Evolutionary conservation across 1,139 yeast genomes (phyloP).

Genomic region (Lodderomyces theae): DNA sequence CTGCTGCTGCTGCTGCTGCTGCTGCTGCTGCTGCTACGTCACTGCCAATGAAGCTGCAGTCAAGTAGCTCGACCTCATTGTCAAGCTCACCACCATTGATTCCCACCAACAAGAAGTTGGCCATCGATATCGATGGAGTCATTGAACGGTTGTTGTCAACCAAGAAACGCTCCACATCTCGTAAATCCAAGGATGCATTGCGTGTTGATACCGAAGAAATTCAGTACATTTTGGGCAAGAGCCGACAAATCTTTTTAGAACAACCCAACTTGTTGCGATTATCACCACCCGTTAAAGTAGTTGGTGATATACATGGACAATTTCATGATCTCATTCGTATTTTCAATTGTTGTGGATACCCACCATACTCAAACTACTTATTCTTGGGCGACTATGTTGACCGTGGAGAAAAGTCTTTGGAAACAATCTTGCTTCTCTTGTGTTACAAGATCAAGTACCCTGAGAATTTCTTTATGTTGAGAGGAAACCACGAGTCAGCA

Average conservation of each 20-base stretch:
- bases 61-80: slow-evolving; percentile 20
- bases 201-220: slow-evolving; percentile 54
- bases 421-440: slow-evolving; percentile 67
- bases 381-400: slow-evolving; percentile 87
- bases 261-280: slow-evolving; percentile 77
- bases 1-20: slow-evolving; percentile 2
- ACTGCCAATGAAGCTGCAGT: slow-evolving; percentile 6
- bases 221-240: slow-evolving; percentile 60
- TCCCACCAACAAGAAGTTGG: slow-evolving; percentile 18
- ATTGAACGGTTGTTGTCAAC: slow-evolving; percentile 54
- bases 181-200: slow-evolving; percentile 41
- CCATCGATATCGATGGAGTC: slow-evolving; percentile 51
- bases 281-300: slow-evolving; percentile 82
- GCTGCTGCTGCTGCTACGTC: too few relatives aligned
- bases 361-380: slow-evolving; percentile 74
- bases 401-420: slow-evolving; percentile 79
- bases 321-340: slow-evolving; percentile 72
- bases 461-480: slow-evolving; percentile 74
- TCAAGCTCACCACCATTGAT: slow-evolving; percentile 30
- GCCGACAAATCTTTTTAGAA: slow-evolving; percentile 65
- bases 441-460: slow-evolving; percentile 81
- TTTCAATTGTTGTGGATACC: slow-evolving; percentile 74
- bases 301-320: slow-evolving; percentile 88
- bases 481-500: slow-evolving; percentile 88
- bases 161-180: slow-evolving; percentile 20